These are phyloP conservation scores for Capsicum baccatum DNA, from an alignment of 257 asterid genomes.

Conservation along the genomic window DNA sequence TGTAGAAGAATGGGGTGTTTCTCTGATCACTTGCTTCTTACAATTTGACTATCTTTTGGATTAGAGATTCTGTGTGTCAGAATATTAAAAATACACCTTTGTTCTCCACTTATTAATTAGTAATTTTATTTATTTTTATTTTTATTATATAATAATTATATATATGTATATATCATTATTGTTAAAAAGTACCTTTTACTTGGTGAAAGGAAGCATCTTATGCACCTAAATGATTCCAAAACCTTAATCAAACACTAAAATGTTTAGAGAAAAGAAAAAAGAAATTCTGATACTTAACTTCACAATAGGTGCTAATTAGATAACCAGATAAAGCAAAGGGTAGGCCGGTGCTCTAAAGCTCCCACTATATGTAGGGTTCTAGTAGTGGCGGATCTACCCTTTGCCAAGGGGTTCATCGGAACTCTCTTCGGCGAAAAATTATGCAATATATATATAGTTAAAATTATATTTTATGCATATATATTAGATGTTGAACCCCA, in stretches of 20 bases:
- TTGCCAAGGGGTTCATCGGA: too few relatives aligned
- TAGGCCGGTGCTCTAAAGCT: too few relatives aligned
- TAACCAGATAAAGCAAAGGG: neutral
- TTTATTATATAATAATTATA: neutral
- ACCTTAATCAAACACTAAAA: slow-evolving; percentile 17
- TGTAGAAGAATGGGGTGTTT: slow-evolving; percentile 18
- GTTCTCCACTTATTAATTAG: neutral
- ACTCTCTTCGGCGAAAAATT: too few relatives aligned
- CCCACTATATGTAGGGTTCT: too few relatives aligned
- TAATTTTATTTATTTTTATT: neutral
- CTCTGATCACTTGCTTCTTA: neutral
- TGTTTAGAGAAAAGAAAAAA: neutral
- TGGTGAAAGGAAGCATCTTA: slow-evolving; percentile 30
- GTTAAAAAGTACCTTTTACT: slow-evolving; percentile 15
- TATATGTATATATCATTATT: neutral
- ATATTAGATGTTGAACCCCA: too few relatives aligned
- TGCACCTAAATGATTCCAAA: slow-evolving; percentile 27
- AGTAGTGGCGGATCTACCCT: too few relatives aligned
- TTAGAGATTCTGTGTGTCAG: slow-evolving; percentile 21
- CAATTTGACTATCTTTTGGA: slow-evolving; percentile 9
- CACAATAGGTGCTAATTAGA: neutral
- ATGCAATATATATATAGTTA: too few relatives aligned
- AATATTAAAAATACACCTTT: slow-evolving; percentile 10
- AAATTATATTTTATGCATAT: too few relatives aligned
- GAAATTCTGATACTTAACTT: neutral